Conservation (phyloP, 2,329 filamentous ascomycete genomes). For the Diaporthe longicolla region DNA sequence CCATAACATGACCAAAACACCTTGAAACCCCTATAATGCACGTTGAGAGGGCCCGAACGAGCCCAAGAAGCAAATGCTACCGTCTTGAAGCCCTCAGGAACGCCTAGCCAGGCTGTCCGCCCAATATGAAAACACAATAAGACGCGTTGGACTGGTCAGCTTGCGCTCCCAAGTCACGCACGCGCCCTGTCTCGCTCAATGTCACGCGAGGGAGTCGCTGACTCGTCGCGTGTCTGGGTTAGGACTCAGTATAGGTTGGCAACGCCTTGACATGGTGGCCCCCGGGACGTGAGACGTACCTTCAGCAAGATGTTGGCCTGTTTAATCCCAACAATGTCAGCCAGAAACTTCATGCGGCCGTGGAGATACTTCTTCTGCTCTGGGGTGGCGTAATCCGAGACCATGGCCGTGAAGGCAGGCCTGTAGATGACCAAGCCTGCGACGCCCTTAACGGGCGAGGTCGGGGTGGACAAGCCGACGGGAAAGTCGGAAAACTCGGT, state of each 20-base stretch:
- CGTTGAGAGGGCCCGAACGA: background rate
- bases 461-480: conserved; percentile 39
- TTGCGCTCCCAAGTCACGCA: background rate
- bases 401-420: conserved; percentile 44
- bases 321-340: conserved; percentile 45
- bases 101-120: conserved; percentile 16
- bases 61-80: conserved; percentile 32
- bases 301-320: conserved; percentile 45
- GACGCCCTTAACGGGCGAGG: conserved; percentile 44
- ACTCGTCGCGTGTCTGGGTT: conserved; percentile 3
- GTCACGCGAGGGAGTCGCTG: conserved; percentile 32
- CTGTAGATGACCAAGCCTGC: conserved; percentile 44
- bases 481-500: conserved; percentile 42
- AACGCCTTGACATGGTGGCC: background rate
- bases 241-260: background rate
- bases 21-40: conserved; percentile 6
- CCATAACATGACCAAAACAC: conserved; percentile 11
- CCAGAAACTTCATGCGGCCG: conserved; percentile 43
- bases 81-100: background rate
- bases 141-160: background rate
- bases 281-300: conserved; percentile 26
- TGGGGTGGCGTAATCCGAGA: conserved; percentile 44
- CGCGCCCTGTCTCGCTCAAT: conserved; percentile 32
- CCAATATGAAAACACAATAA: background rate
- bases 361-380: conserved; percentile 44